Evolutionary conservation across 352 stramenopile genomes (phyloP).

Genomic region (Globisporangium irregulare): DNA sequence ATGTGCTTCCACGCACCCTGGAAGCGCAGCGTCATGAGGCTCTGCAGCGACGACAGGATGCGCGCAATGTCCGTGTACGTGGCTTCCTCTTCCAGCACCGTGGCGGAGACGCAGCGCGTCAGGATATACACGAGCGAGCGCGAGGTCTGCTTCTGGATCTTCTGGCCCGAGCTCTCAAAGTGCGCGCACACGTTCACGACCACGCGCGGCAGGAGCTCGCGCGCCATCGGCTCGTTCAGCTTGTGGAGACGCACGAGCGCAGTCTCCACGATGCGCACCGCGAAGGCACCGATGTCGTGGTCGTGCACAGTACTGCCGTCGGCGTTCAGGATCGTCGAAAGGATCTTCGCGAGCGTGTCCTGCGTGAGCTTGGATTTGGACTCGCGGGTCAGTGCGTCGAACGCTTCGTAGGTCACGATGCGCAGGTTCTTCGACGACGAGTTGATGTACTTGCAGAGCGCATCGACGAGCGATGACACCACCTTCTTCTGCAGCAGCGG

Average conservation of each 20-base stretch:
- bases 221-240: conserved; percentile 51
- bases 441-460: conserved; percentile 69
- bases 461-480: conserved; percentile 68
- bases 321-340: conserved; percentile 57
- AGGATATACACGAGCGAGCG: conserved; percentile 67
- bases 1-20: conserved; percentile 76
- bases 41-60: conserved; percentile 74
- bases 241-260: conserved; percentile 63
- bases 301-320: conserved; percentile 64
- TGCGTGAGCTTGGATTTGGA: conserved; percentile 56
- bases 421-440: conserved; percentile 74
- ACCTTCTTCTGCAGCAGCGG: conserved; percentile 81
- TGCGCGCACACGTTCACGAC: conserved; percentile 69
- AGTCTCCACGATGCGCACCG: conserved; percentile 62
- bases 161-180: conserved; percentile 53
- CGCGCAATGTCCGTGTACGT: conserved; percentile 61
- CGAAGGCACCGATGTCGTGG: conserved; percentile 53
- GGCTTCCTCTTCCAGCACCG: conserved; percentile 50
- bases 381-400: conserved; percentile 57
- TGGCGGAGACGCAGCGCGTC: conserved; percentile 49
- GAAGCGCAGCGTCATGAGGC: conserved; percentile 81
- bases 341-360: conserved; percentile 63
- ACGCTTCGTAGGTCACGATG: conserved; percentile 74
- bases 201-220: conserved; percentile 73
- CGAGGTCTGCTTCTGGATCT: conserved; percentile 60